Evolutionary conservation across 225 moss, liverwort and hornwort genomes (phyloP).

Genomic region (Pseudisothecium myosuroides): DNA sequence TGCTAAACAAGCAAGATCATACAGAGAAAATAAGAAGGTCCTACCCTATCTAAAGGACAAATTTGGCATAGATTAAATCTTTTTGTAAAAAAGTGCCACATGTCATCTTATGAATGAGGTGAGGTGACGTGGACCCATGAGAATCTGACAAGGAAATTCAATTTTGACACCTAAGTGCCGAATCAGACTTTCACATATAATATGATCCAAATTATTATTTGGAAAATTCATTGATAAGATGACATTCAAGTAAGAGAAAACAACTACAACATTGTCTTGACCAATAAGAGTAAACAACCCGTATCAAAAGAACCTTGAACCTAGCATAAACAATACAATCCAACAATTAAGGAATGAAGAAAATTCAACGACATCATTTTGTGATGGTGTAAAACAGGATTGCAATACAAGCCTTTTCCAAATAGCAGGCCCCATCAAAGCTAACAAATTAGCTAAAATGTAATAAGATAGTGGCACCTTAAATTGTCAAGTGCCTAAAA

Average conservation of each 20-base stretch:
- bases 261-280: fast-evolving
- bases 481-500: fast-evolving
- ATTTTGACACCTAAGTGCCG: too few relatives aligned
- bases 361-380: background rate
- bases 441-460: background rate
- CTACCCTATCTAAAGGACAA: too few relatives aligned
- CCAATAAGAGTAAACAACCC: background rate
- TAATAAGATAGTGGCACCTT: background rate
- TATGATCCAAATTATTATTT: background rate
- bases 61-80: too few relatives aligned
- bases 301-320: background rate
- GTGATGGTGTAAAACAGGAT: fast-evolving
- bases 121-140: too few relatives aligned
- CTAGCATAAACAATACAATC: background rate
- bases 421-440: background rate
- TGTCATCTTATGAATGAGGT: too few relatives aligned
- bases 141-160: too few relatives aligned
- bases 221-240: background rate
- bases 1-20: background rate
- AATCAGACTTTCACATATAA: too few relatives aligned
- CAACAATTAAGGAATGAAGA: background rate
- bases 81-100: too few relatives aligned
- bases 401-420: fast-evolving
- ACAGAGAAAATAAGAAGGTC: background rate
- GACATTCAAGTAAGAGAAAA: too few relatives aligned